These are phyloP conservation scores for Raffaelea arxii DNA, from an alignment of 2,329 filamentous ascomycete species.

Conservation along the genomic window DNA sequence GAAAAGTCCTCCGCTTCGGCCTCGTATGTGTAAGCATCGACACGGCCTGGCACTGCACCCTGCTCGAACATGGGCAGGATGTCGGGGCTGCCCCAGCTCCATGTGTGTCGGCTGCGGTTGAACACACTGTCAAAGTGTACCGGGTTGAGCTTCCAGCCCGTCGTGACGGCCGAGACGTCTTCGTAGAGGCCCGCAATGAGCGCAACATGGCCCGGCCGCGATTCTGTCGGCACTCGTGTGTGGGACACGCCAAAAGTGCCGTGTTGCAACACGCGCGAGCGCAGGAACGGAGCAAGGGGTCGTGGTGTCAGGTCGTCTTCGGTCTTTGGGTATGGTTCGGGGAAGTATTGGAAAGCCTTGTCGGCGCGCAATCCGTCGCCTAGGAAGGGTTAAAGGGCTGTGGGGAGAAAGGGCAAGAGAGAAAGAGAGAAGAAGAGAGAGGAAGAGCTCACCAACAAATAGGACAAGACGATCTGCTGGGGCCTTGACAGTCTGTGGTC, in stretches of 20 bases:
- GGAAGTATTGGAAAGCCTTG: slow-evolving; percentile 92
- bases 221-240: slow-evolving; percentile 93
- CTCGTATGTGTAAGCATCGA: slow-evolving; percentile 79
- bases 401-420: too few species aligned
- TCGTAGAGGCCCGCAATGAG: slow-evolving; percentile 95
- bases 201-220: slow-evolving; percentile 89
- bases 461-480: slow-evolving; percentile 86
- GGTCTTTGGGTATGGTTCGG: slow-evolving; percentile 67
- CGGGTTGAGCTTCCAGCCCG: slow-evolving; percentile 96
- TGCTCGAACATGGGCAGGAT: slow-evolving; percentile 96
- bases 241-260: slow-evolving; percentile 97
- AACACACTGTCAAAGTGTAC: slow-evolving; percentile 99
- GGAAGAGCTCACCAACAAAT: slow-evolving; percentile 62
- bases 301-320: slow-evolving; percentile 60
- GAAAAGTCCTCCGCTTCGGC: slow-evolving; percentile 87
- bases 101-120: slow-evolving; percentile 92
- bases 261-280: slow-evolving; percentile 76
- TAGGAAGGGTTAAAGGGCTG: slow-evolving; percentile 23
- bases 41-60: slow-evolving; percentile 77
- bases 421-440: not conserved
- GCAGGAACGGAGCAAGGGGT: slow-evolving; percentile 81
- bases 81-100: slow-evolving; percentile 98
- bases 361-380: slow-evolving; percentile 92
- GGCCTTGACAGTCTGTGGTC: slow-evolving; percentile 47
- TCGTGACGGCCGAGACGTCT: slow-evolving; percentile 93